Base-by-base conservation (phyloP, 179 eudicot genomes). In the Silene noctiflora region DNA sequence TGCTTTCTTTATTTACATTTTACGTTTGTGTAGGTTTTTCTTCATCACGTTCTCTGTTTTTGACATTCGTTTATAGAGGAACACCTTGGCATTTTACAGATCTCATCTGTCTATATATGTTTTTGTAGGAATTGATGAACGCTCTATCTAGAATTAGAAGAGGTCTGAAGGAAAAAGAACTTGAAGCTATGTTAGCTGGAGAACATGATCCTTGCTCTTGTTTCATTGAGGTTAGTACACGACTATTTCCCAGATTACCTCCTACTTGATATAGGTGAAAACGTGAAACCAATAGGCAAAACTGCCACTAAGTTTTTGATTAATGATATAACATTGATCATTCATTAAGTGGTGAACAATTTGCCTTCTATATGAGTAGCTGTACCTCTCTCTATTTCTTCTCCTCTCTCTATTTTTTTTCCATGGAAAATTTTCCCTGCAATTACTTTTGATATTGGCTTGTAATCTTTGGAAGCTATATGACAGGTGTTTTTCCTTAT, bases 141-240 rank as follows among this genome's bases (percentile, higher is more conserved):
- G 97, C 99, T 73, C 83, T 93, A 73, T 83, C 85, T 73, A 77
- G 21, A 53, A 87, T 93, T 90, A 91, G 99, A 87, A 87, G 78
- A 78, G 84, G 76, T 76, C 75, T 89, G 69, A 90, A 90, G 81
- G 98, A 91, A 85, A 96, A 88, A 81, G 99, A 96, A 83, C 91
- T 93, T 51, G 92, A 89, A 78, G 99, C 99, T 77, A 81, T 96
- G 83, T 81, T 96, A 76, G 58, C 98, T 72, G 98, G 94, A 76
- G 99, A 96, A 69, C 89, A 90, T 31, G 99, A 96, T 83, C 73
- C 92, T 71, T 91, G 87, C 83, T 90, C 99, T 85, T 96, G 99
- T 84, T 96, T 88, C 81, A 89, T 96, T 64, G 99, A 96, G 98
- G 98, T 93, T 13, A 75, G 69, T 82, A 62, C 67, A 11, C 51